These are phyloP conservation scores for Rhodotorula mucilaginosa DNA, from an alignment of 1,284 basidiomycete species.

Conservation along the genomic window DNA sequence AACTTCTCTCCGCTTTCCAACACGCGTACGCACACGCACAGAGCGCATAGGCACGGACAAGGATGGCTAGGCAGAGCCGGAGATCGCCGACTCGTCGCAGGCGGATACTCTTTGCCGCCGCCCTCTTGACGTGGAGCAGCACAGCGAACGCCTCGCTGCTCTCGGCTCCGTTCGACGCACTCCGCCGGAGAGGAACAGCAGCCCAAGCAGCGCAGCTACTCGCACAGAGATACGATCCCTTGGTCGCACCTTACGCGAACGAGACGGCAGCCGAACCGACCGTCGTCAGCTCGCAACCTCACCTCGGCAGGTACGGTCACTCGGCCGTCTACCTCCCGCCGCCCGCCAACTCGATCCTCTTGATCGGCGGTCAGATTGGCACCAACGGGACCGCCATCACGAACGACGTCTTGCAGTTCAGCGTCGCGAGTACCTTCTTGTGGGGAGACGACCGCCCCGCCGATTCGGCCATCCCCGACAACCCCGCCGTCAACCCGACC, in stretches of 20 bases:
- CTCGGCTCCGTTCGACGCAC: slow-evolving; percentile 8
- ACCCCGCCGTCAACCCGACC: slow-evolving; percentile 29
- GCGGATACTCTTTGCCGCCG: background rate
- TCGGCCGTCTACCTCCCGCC: slow-evolving; percentile 42
- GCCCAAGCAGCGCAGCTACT: background rate
- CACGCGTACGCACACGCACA: background rate
- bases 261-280: background rate
- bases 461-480: slow-evolving; percentile 28
- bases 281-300: background rate
- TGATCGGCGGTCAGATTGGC: slow-evolving; percentile 46
- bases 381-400: slow-evolving; percentile 35
- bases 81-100: background rate
- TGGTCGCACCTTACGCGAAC: slow-evolving; percentile 4
- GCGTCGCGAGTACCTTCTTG: slow-evolving; percentile 37
- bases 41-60: background rate
- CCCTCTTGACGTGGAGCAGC: background rate
- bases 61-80: background rate
- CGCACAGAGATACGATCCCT: background rate
- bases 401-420: slow-evolving; percentile 42
- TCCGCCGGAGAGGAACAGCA: background rate
- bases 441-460: slow-evolving; percentile 21
- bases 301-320: slow-evolving; percentile 44
- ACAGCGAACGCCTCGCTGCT: slow-evolving; percentile 6
- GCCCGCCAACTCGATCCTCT: slow-evolving; percentile 34
- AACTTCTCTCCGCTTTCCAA: background rate